Evolutionary conservation across 2,329 filamentous ascomycete genomes (phyloP), one percentile per base, ranked within the genome.

Genomic region (Fusarium algeriense): DNA sequence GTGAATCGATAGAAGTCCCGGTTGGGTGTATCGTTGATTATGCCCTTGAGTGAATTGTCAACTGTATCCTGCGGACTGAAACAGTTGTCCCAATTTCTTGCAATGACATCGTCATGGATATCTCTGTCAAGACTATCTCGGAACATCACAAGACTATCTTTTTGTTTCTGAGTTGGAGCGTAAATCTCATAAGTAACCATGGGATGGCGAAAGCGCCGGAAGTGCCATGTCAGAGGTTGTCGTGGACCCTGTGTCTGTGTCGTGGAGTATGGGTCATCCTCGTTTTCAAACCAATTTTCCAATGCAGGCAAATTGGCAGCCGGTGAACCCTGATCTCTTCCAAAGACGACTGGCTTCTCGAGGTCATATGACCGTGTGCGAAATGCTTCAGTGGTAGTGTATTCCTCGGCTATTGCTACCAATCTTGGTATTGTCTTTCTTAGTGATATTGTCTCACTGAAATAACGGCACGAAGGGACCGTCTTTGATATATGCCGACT

Each of bases 231-330:
- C 4, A 81, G 44, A 13, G 62, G 60, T 20, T 52, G 48, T 23
- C 32, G 32, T n/a, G 48, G 32, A n/a, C n/a, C 37, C 19, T n/a
- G 23, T 15, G 23, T 28, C 32, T 52, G 19, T 13, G 77, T 56
- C 3, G 64, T 34, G 28, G 49, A 48, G 64, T 61, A 30, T 23
- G 14, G 30, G 14, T 50, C 35, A 10, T 68, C 50, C 23, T 64
- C 48, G 20, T 52, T 48, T 35, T 64, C 62, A 73, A 93, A 93
- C 91, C 91, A 93, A 69, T 86, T 88, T 7, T 75, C 75, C 23
- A 84, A 79, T 3, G 89, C 89, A 1, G 89, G 88, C 2, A 91
- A 76, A 30, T 71, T 44, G 14, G 53, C 28, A 2, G 73, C 61
- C 5, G 77, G 69, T 52, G 86, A 86, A 5, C 77, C 75, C 10